Evolutionary conservation across 768 basidiomycete genomes (phyloP), one percentile per base, ranked within the genome.

Genomic region (Pisolithus orientalis): DNA sequence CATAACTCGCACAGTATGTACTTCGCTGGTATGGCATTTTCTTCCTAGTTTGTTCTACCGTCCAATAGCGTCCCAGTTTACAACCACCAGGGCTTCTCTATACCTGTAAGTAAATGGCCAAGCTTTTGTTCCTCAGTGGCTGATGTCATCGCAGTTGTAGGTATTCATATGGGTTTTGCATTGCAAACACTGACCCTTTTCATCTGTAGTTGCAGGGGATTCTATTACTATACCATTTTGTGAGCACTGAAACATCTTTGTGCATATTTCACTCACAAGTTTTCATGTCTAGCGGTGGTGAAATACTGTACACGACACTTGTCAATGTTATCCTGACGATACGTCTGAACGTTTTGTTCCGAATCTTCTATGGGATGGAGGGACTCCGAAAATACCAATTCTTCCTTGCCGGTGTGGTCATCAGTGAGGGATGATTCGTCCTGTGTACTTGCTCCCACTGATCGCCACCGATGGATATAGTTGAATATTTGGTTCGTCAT

Each of bases 291-390:
- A 34, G 34, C 34, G 34, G 11, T 34, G 34, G 34, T 34, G 11
- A 34, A 34, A 34, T 34, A 34, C 13, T 34, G 11, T 34, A 34
- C 34, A 34, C 34, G 34, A 14, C 52, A 57, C 38, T 47, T 9
- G 60, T 65, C 53, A 65, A 63, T 17, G 6, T 65, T 8, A 50
- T 63, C 51, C 50, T 63, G 25, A 56, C 57, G 2, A 53, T 57
- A 34, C 57, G 62, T 24, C 54, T 65, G 42, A 48, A 54, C 16
- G 60, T 60, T 11, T 17, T 63, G 29, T 53, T 60, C 43, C 31
- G 17, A 17, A 21, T 42, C n/a, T 21, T 42, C 24, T 8, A 42
- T 42, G 40, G 40, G 10, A 42, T 42, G 4, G 40, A 42, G 8
- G 24, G 40, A 11, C 40, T 42, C 5, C 40, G 6, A 11, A 42